Base-by-base conservation (phyloP, 768 basidiomycete species). In the Lentinula aciculospora region DNA sequence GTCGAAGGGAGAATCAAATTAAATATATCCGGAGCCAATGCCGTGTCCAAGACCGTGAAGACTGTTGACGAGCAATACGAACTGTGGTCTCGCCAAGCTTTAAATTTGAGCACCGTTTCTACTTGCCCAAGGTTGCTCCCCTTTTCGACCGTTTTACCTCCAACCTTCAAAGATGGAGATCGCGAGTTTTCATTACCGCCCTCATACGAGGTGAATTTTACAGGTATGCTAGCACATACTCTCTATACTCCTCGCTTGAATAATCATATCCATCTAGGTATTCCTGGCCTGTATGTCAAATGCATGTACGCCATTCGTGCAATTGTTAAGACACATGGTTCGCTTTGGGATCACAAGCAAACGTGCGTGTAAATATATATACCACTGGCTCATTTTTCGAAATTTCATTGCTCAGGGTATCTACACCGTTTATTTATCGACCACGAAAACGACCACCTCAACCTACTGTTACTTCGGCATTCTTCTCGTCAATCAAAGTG, bases 121-220 rank as follows among this genome's bases (percentile, higher is more conserved):
- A 15, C 39, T 31, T 57, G 56, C 44, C 56, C 56, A 4, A 31
- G 32, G 31, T 34, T 19, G 13, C 48, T 57, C n/a, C 45, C 44
- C 10, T 57, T 57, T 23, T 57, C 56, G n/a, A 28, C 46, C 3
- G 25, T 57, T 10, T 27, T 57, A 34, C 56, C 56, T 32, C 29
- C 56, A 12, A 57, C 44, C 23, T 57, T 57, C 46, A 57, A 48
- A 21, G 56, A 57, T 25, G 56, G 45, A 45, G 36, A 34, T 34
- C 45, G 46, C 6, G 56, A 57, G 29, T 37, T 36, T 46, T n/a
- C 56, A 4, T 28, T 57, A 39, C 56, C 56, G n/a, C 56, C 56
- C 6, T 57, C 56, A 21, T 57, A 57, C 36, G 56, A 57, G 32
- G 56, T 57, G 4, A 57, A 42, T 9, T 57, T 57, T 19, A 56